Evolutionary conservation across 768 basidiomycete species (phyloP).

Genomic region (Serpula lacrymans): DNA sequence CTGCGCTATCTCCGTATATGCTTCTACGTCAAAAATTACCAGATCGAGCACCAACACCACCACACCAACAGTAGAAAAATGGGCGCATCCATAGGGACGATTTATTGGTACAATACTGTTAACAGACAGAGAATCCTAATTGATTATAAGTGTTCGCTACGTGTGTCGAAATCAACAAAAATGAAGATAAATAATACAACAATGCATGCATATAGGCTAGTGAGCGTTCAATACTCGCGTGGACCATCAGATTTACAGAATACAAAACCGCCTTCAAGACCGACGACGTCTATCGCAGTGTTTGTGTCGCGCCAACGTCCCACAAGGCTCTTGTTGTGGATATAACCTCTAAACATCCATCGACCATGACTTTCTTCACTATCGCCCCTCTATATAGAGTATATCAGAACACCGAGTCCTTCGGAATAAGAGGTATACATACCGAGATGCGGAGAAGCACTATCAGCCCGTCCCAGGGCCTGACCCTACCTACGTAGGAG

Average conservation of each 20-base stretch:
- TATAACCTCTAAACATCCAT: constrained; percentile 53
- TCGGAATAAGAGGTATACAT: constrained; percentile 18
- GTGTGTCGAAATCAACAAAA: no score
- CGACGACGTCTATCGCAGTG: constrained; percentile 35
- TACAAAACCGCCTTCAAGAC: constrained; percentile 50
- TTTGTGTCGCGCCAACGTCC: constrained; percentile 54
- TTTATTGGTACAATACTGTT: no score
- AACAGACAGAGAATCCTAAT: no score
- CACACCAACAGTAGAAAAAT: no score
- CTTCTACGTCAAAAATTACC: no score
- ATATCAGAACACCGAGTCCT: no score
- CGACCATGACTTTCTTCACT: constrained; percentile 30
- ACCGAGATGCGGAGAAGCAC: constrained; percentile 45
- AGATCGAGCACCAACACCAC: no score
- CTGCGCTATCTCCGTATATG: no score
- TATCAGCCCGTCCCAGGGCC: constrained; percentile 50
- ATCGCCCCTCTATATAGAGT: constrained; percentile 28
- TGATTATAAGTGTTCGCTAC: no score
- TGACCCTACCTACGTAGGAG: constrained; percentile 44
- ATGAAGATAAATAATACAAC: not conserved
- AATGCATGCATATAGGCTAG: not conserved
- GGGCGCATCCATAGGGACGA: no score
- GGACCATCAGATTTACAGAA: constrained; percentile 35
- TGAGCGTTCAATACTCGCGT: no score
- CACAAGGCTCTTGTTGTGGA: constrained; percentile 46